Base-by-base conservation (phyloP, 345 rosid genomes). In the Populus deltoides region DNA sequence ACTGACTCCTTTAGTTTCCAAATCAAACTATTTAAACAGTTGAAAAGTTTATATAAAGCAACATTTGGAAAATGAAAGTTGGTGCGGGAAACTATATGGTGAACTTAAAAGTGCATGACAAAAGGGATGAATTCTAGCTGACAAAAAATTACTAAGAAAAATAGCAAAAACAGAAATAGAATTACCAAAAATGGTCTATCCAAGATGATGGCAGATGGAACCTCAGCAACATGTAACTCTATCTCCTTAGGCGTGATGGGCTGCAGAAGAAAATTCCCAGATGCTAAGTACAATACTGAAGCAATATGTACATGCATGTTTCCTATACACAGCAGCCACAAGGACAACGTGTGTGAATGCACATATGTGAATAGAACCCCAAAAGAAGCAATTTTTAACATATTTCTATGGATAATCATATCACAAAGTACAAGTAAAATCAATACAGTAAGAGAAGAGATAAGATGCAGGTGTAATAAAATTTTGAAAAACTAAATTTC, bases 101-200 rank as follows among this genome's bases (percentile, higher is more conserved):
- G 33, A 66, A 73, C 38, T 35, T 35, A 27, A 41, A 65, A 72
- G 61, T 33, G 17, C 57, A 38, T 24, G 43, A n/a, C 7, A 36
- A 74, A 29, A 67, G 66, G 57, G 43, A 71, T 24, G 41, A 16
- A 29, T 45, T 29, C 70, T 74, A 36, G 9, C 22, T 25, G 66
- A 39, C 47, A 61, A 15, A 43, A 35, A 62, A 77, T 62, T 70
- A 7, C 75, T 70, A 18, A 47, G 7, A 69, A 13, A 53, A 49
- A 66, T 68, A 61, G 33, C 17, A 61, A 57, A 36, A 31, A 66
- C 41, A 9, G 38, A 80, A 78, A 16, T 15, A 33, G 20, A 68
- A 78, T 86, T 89, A 96, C 94, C 89, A 63, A 59, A 78, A 96
- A 92, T n/a, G 97, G 95, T 75, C 81, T 87, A 78, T 93, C 84